Evolutionary conservation across 2,329 filamentous ascomycete genomes (phyloP), one percentile per base, ranked within the genome.

Genomic region (Diaporthe sp.): DNA sequence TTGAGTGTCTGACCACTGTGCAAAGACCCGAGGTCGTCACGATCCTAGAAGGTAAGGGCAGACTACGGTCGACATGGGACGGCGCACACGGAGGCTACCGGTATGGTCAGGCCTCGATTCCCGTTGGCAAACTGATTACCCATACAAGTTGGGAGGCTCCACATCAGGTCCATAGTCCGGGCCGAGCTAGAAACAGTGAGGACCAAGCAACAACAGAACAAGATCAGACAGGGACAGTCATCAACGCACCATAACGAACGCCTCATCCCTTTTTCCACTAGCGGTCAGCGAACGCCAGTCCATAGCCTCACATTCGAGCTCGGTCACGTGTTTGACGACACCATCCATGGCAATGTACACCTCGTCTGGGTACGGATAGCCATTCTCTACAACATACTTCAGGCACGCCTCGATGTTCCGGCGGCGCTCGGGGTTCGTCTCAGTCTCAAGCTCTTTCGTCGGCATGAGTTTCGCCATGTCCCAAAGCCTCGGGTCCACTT

Each of bases 341-440:
- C 56, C 37, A 42, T 61, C 56, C 35, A 61, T 27, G 37, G 12
- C 37, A 9, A 61, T 27, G 2, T 27, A 61, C 13, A 61, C n/a
- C n/a, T 61, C 35, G 13, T 27, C 25, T 42, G 37, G 37, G 5
- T 27, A 9, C 12, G n/a, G n/a, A 42, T 61, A 61, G 35, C 56
- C 56, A 42, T 61, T 61, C 56, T 61, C 35, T 8, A 27, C 42
- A 35, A 42, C 3, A 61, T 61, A 61, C 5, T 42, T 61, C 1
- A 61, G 56, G 37, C 37, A 42, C 30, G n/a, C 51, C 37, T 61
- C 37, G 56, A 61, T 61, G 13, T 61, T 61, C 37, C 35, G 56
- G 37, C 37, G 37, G 56, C 56, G 56, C n/a, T 10, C 15, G 3
- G 56, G 35, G 37, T 61, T 15, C 15, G 7, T 27, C 12, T 61